Percentiles rank a stretch among this genome's conserved stretches.
phyloP scores from a whole-genome alignment of 345 rosid genomes.

The Linum lewisii region DNA sequence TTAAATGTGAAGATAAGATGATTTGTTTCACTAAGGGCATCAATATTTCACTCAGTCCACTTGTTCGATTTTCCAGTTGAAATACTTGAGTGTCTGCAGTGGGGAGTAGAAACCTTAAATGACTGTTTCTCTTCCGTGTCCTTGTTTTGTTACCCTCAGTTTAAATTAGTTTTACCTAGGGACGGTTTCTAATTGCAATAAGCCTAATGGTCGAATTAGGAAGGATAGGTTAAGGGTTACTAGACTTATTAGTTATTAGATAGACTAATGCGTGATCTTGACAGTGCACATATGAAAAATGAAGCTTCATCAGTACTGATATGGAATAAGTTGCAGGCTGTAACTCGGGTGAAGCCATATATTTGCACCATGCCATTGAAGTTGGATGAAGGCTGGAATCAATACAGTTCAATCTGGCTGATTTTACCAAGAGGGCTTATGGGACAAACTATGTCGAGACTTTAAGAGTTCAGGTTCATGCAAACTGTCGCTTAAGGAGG shows the following conservation, averaged over 20 bases:
- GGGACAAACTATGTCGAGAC: slow-evolving; percentile 98
- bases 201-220: not conserved
- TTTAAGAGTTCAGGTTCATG: slow-evolving; percentile 89
- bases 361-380: slow-evolving; percentile 91
- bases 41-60: not conserved
- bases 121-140: not conserved
- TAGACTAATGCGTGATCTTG: too few species aligned
- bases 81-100: not conserved
- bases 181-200: not conserved
- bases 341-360: slow-evolving; percentile 89
- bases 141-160: not conserved
- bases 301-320: too few species aligned
- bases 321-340: slow-evolving; percentile 34
- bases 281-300: too few species aligned
- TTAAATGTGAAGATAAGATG: too few species aligned
- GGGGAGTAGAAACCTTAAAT: too few species aligned
- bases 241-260: too few species aligned
- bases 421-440: slow-evolving; percentile 86
- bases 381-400: slow-evolving; percentile 98
- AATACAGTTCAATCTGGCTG: slow-evolving; percentile 86
- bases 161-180: not conserved
- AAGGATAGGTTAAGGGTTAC: too few species aligned
- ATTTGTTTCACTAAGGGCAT: too few species aligned
- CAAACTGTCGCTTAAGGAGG: slow-evolving; percentile 82
- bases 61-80: not conserved